Conservation (phyloP, 106 monocot genomes). For the Dendrobium huoshanense region DNA sequence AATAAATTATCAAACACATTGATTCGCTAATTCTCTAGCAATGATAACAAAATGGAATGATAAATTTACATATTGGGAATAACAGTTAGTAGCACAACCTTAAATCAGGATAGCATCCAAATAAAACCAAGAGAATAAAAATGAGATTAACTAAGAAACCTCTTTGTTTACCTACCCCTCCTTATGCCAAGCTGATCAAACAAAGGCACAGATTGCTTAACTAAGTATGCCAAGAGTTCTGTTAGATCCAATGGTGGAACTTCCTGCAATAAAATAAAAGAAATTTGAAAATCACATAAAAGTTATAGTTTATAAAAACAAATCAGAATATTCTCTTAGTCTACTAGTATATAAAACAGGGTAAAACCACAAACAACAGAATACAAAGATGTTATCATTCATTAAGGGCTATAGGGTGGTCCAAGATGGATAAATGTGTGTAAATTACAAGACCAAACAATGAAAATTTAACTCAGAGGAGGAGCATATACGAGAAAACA, state of each 20-base stretch:
- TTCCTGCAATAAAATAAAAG: conserved; percentile 39
- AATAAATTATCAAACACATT: neutral
- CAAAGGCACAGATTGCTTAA: conserved; percentile 74
- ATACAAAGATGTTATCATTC: no score
- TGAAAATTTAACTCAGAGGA: no score
- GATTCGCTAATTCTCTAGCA: neutral
- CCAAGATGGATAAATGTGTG: no score
- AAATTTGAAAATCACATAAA: neutral
- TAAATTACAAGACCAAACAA: no score
- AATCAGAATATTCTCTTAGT: neutral
- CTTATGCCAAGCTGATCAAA: conserved; percentile 86
- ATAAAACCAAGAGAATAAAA: neutral
- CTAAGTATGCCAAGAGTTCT: conserved; percentile 85
- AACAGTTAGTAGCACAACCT: neutral
- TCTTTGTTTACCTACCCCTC: conserved; percentile 34
- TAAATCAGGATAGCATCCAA: no score
- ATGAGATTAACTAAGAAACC: neutral
- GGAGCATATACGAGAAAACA: no score
- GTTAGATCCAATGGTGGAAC: conserved; percentile 74
- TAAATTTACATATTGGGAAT: neutral
- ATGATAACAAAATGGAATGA: neutral
- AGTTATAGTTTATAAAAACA: neutral
- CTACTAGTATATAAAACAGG: neutral
- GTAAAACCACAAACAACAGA: no score
- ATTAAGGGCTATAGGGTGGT: no score